Evolutionary conservation across 1,139 yeast genomes (phyloP), one percentile per base, ranked within the genome.

Genomic region (Nematodospora anomalae): DNA sequence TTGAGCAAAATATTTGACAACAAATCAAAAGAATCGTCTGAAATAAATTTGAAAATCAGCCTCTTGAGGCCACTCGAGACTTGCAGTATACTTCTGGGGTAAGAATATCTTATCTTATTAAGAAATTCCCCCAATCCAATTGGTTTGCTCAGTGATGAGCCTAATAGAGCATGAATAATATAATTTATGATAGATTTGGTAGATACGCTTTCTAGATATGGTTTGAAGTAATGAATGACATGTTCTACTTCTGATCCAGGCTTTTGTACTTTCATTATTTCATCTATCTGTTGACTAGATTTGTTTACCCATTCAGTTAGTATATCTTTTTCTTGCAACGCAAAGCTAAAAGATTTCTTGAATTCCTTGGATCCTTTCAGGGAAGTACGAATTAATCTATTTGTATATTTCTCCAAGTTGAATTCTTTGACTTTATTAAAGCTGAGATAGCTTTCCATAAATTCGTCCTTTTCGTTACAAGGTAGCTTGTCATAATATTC

Each of bases 341-440:
- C 35, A 28, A 32, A 36, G 7, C 15, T 10, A 9, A 35, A 24
- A 5, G 28, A 14, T 14, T n/a, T 29, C 11, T 30, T 16, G 6
- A 21, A 24, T 14, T 35, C 24, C 10, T 20, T 28, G n/a, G 31
- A 16, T 6, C 28, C 32, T 6, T 16, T 12, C 28, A 20, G 34
- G 8, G 38, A 21, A 8, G 9, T 12, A 18, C 21, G 21, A 7
- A 52, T 32, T 50, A 44, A 3, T n/a, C 30, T 9, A 6, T 31
- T 26, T 12, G 37, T 18, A 26, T 38, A 37, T 10, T 49, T 36
- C 32, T 65, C 71, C 4, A 64, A 42, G 4, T 47, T 42, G 8
- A 50, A 36, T 37, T 66, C 66, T 38, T 60, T 64, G 6, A 29
- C 29, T 22, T 32, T 37, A 42, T 58, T 64, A 44, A 51, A 58